phyloP scores from a whole-genome alignment of 805 yeast species.

The Wickerhamiella qilinensis region DNA sequence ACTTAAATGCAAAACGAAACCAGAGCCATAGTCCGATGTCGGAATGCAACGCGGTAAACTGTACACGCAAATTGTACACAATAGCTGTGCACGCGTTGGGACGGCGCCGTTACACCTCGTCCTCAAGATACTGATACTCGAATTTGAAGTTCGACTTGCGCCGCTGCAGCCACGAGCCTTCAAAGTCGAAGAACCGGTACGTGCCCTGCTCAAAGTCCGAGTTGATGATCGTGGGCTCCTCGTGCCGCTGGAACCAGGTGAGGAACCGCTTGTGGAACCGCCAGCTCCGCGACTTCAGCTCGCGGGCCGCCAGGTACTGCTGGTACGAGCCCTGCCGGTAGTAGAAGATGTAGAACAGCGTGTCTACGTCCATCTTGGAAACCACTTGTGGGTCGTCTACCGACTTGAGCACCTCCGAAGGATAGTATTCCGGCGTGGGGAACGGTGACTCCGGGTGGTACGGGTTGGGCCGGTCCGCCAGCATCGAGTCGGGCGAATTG shows the following conservation, averaged over 20 bases:
- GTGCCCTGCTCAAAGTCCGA: slow-evolving; percentile 31
- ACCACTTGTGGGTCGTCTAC: slow-evolving; percentile 42
- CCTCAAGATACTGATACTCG: slow-evolving; percentile 29
- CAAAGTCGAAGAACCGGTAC: slow-evolving; percentile 78
- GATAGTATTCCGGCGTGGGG: slow-evolving; percentile 81
- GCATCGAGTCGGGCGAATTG: slow-evolving; percentile 86
- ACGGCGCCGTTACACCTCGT: slow-evolving; percentile 18
- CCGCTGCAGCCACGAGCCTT: slow-evolving; percentile 48
- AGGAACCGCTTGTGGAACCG: slow-evolving; percentile 49
- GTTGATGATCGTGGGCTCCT: slow-evolving; percentile 29
- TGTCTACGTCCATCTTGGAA: slow-evolving; percentile 66
- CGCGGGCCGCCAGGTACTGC: slow-evolving; percentile 66
- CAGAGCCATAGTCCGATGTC: too few species aligned
- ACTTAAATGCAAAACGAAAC: too few species aligned
- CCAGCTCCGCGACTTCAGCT: slow-evolving; percentile 73
- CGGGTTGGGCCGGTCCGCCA: slow-evolving; percentile 69
- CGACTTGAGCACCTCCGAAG: slow-evolving; percentile 51
- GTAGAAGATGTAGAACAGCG: slow-evolving; percentile 83
- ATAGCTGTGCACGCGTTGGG: too few species aligned
- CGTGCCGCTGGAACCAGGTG: slow-evolving; percentile 70
- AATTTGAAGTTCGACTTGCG: slow-evolving; percentile 43
- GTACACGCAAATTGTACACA: neutral
- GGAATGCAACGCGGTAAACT: neutral
- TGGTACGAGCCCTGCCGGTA: slow-evolving; percentile 61
- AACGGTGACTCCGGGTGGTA: slow-evolving; percentile 69